Percentiles rank a stretch among this genome's conserved stretches.
These are phyloP conservation scores for Talaromyces sp. DNA, from an alignment of 2,329 filamentous ascomycete genomes.

Conservation along the genomic window DNA sequence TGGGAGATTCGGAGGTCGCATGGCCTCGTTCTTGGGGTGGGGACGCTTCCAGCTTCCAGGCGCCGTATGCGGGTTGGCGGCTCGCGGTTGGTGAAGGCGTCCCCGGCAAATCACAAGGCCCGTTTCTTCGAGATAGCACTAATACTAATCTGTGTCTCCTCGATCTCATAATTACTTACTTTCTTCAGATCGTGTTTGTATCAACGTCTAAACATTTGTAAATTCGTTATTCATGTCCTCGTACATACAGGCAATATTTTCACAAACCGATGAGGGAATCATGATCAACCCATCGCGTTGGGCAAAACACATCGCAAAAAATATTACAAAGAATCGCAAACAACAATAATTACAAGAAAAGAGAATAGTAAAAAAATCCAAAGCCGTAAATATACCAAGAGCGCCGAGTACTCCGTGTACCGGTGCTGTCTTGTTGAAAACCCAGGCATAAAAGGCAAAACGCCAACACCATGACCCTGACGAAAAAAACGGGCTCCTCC, in stretches of 20 bases:
- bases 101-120: neutral
- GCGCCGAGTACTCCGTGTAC: neutral
- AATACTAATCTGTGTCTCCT: neutral
- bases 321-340: conserved; percentile 2
- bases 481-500: neutral
- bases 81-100: neutral
- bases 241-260: conserved; percentile 11
- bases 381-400: neutral
- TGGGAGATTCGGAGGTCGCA: neutral
- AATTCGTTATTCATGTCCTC: conserved; percentile 12
- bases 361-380: conserved; percentile 8
- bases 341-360: neutral
- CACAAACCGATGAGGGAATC: neutral
- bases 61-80: neutral
- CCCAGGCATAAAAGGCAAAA: neutral
- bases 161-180: neutral
- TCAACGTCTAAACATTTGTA: conserved; percentile 1
- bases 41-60: neutral
- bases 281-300: neutral
- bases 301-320: neutral
- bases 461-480: neutral
- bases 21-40: neutral
- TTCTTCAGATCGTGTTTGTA: neutral
- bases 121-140: neutral
- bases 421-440: neutral